phyloP scores from a whole-genome alignment of 2,329 filamentous ascomycete genomes.

The Claviceps monticola region DNA sequence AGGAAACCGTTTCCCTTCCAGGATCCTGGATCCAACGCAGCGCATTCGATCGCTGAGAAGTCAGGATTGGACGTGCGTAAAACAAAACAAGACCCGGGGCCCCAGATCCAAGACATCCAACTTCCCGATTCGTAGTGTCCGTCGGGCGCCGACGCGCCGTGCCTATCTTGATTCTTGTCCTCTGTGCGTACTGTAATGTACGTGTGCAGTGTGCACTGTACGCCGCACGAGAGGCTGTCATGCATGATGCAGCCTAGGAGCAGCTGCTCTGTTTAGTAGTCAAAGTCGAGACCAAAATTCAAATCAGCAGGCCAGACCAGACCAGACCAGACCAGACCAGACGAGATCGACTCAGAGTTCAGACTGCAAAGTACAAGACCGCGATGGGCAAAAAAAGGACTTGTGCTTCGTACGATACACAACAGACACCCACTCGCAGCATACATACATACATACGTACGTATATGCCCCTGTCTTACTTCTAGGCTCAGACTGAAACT shows the following conservation, averaged over 20 bases:
- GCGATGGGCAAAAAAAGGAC: neutral
- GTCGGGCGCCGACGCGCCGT: neutral
- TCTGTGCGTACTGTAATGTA: too few relatives aligned
- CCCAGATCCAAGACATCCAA: neutral
- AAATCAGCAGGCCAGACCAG: neutral
- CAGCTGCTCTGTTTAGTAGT: neutral
- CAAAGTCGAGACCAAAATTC: neutral
- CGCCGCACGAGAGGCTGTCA: too few relatives aligned
- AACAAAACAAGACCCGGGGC: neutral
- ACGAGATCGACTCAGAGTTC: neutral
- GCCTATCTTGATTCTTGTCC: too few relatives aligned
- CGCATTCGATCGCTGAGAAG: neutral
- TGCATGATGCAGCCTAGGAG: too few relatives aligned
- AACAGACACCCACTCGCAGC: neutral
- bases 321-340: neutral
- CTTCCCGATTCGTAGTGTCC: neutral
- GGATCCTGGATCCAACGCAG: too few relatives aligned
- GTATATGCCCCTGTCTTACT: neutral
- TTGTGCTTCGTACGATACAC: neutral
- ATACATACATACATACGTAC: too few relatives aligned
- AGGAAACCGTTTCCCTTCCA: too few relatives aligned
- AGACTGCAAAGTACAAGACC: neutral
- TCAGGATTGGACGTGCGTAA: neutral
- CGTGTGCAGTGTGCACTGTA: too few relatives aligned
- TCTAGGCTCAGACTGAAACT: neutral